phyloP scores from a whole-genome alignment of 768 basidiomycete species.

The Leucocoprinus birnbaumii region DNA sequence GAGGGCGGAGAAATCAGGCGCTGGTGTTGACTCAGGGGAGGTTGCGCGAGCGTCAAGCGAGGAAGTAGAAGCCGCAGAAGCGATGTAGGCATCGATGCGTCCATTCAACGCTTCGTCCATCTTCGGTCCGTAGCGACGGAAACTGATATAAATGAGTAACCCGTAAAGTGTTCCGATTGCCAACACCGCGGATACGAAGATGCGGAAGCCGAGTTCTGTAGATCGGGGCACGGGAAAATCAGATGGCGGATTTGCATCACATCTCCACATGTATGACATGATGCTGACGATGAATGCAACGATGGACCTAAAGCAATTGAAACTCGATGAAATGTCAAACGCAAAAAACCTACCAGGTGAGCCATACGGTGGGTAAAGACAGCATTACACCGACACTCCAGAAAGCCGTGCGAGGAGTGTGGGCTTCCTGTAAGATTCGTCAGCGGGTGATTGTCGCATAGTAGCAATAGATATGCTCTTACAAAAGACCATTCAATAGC shows the following conservation, averaged over 20 bases:
- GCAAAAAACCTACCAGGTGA: constrained; percentile 46
- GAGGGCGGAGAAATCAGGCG: not conserved
- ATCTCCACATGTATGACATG: constrained; percentile 63
- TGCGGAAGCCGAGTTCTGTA: constrained; percentile 19
- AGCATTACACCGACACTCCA: constrained; percentile 71
- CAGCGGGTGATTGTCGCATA: too few species aligned
- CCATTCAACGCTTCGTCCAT: constrained; percentile 12
- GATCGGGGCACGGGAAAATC: not conserved
- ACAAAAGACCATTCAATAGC: constrained; percentile 62
- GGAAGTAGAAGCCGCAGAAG: not conserved
- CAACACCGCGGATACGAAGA: constrained; percentile 39
- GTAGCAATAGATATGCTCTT: not conserved
- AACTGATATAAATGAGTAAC: constrained; percentile 38
- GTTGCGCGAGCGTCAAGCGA: too few species aligned
- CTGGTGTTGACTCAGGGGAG: not conserved
- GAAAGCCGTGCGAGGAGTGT: constrained; percentile 23
- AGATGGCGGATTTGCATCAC: constrained; percentile 30
- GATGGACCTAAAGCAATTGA: constrained; percentile 54
- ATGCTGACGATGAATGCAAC: constrained; percentile 52
- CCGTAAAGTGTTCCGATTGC: constrained; percentile 43
- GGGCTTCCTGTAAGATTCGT: constrained; percentile 43
- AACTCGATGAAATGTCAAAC: too few species aligned
- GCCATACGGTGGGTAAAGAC: constrained; percentile 59
- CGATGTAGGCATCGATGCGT: constrained; percentile 1
- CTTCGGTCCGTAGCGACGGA: constrained; percentile 36